Evolutionary conservation across 2,329 filamentous ascomycete species (phyloP), one percentile per base, ranked within the genome.

Genomic region (Cyphellophora europaea): DNA sequence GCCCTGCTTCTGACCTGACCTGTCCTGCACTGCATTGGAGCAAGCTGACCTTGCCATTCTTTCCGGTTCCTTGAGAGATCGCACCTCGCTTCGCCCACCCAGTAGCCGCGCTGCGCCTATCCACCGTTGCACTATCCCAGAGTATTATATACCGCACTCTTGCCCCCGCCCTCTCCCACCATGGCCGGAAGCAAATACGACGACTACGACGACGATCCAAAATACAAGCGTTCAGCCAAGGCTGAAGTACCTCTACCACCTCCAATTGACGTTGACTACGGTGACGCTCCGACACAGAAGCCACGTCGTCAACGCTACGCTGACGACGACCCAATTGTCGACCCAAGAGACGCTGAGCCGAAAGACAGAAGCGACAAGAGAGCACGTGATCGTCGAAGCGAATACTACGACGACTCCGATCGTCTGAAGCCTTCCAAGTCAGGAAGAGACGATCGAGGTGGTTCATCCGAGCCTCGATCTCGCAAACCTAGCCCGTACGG

Each of bases 271-370:
- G 21, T 25, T 8, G 21, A 25, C 21, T 25, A 25, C 21, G 21
- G 21, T 25, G 21, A 25, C 21, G 21, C 21, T 8, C 21, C 21
- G n/a, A 25, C 8, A 8, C 21, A n/a, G 21, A 25, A 25, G n/a
- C 21, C 21, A 8, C 8, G 21, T 8, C 21, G 21, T 25, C 8
- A 8, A 8, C 21, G n/a, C n/a, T 25, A 25, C n/a, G 8, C 21
- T 25, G 21, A 25, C 21, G 21, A 25, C 21, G 21, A 25, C n/a
- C n/a, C n/a, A n/a, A 25, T 25, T n/a, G n/a, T 25, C 21, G 21
- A 25, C n/a, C 21, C n/a, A 8, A 8, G 21, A 25, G 21, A 25
- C 21, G n/a, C 8, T n/a, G 21, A 25, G 8, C 21, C 21, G 21
- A n/a, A n/a, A n/a, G 8, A 8, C 8, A 25, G 21, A 25, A n/a